phyloP scores from a whole-genome alignment of 768 basidiomycete genomes.

The Neoboletus magnificus region DNA sequence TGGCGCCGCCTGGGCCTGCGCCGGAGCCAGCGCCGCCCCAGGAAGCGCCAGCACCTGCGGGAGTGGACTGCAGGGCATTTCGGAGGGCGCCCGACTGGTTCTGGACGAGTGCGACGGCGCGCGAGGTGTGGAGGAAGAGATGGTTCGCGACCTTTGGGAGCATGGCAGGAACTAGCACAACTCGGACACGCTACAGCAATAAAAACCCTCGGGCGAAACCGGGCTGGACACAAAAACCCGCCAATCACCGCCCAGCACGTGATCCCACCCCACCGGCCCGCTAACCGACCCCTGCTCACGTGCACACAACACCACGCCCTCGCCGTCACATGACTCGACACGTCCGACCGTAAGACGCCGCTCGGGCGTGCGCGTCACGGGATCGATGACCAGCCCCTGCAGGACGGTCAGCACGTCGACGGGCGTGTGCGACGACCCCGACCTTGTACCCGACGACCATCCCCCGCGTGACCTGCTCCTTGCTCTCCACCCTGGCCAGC shows the following conservation, averaged over 20 bases:
- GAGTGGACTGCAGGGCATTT: conserved; percentile 67
- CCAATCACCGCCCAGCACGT: conserved; percentile 32
- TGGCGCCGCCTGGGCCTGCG: conserved; percentile 68
- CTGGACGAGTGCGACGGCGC: conserved; percentile 74
- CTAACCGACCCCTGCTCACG: conserved; percentile 28
- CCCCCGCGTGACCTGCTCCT: conserved; percentile 29
- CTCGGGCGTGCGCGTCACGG: conserved; percentile 58
- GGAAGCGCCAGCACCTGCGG: conserved; percentile 47
- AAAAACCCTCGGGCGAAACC: conserved; percentile 23
- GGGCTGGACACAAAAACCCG: conserved; percentile 12
- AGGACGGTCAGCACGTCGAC: neutral
- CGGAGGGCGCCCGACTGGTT: conserved; percentile 66
- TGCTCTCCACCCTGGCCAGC: conserved; percentile 23
- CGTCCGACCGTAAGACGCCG: conserved; percentile 46
- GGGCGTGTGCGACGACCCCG: neutral
- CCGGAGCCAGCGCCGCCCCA: conserved; percentile 49
- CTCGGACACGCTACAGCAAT: too few relatives aligned
- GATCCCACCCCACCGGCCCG: conserved; percentile 29
- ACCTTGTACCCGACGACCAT: conserved; percentile 51
- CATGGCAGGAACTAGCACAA: conserved; percentile 55
- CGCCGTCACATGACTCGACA: conserved; percentile 26
- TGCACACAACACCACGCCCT: conserved; percentile 12
- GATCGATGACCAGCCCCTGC: conserved; percentile 59
- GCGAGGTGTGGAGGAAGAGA: conserved; percentile 69
- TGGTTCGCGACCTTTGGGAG: conserved; percentile 82